Conservation (phyloP, 169 alveolate species). For the Cryptosporidium xiaoi region DNA sequence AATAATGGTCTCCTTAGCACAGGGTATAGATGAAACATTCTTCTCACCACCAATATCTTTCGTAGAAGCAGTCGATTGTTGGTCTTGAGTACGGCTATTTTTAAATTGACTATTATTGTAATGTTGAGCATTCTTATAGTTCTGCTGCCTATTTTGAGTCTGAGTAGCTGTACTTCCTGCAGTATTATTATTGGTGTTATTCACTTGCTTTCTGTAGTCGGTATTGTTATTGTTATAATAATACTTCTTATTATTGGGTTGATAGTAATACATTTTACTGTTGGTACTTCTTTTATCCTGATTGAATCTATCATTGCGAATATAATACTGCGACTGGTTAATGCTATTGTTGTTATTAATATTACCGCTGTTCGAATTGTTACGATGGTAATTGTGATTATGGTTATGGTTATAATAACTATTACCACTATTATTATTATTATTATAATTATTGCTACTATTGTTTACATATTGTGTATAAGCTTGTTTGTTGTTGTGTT, state of each 20-base stretch:
- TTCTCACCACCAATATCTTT: too few relatives aligned
- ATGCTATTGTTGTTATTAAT: not conserved
- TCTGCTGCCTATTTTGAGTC: too few relatives aligned
- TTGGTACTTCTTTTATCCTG: conserved; percentile 26
- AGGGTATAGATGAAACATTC: too few relatives aligned
- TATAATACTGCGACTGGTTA: not conserved
- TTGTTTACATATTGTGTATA: conserved; percentile 2
- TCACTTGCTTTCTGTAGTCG: conserved; percentile 15
- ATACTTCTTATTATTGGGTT: conserved; percentile 4
- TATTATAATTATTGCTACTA: conserved; percentile 4
- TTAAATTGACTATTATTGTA: too few relatives aligned
- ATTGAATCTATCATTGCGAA: not conserved
- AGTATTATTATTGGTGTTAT: not conserved
- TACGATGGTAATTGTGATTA: conserved; percentile 10
- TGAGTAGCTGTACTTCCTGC: too few relatives aligned
- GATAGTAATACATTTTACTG: conserved; percentile 10
- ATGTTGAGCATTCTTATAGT: too few relatives aligned
- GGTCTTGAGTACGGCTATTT: too few relatives aligned
- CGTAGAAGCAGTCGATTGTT: too few relatives aligned
- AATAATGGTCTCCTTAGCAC: too few relatives aligned
- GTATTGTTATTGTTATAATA: not conserved
- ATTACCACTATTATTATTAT: not conserved
- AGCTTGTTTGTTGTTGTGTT: not conserved
- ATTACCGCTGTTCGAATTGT: not conserved
- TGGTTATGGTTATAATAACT: conserved; percentile 1